These are phyloP conservation scores for Lithospermum erythrorhizon DNA, from an alignment of 257 asterid species.

Conservation along the genomic window DNA sequence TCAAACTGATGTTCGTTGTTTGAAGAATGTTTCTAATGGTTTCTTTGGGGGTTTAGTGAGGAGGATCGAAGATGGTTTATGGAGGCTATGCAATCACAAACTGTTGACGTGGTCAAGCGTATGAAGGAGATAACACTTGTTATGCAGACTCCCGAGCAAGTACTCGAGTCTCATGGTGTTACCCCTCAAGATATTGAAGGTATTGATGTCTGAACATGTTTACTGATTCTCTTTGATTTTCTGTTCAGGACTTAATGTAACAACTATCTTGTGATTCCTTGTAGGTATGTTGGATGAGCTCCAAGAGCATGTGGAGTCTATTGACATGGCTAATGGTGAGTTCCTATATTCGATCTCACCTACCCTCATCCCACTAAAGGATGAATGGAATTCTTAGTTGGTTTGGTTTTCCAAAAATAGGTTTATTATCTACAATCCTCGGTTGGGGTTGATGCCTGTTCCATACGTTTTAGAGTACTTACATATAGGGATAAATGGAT, in stretches of 20 bases:
- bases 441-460: too few relatives aligned
- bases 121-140: conserved; percentile 87
- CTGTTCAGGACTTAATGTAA: neutral
- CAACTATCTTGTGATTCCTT: conserved; percentile 4
- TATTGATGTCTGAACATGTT: conserved; percentile 5
- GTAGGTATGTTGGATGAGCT: conserved; percentile 86
- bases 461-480: too few relatives aligned
- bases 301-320: conserved; percentile 86
- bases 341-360: conserved; percentile 1
- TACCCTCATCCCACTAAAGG: neutral
- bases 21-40: neutral
- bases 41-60: conserved; percentile 39
- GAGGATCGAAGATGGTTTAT: conserved; percentile 83
- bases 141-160: conserved; percentile 77
- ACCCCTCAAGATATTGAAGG: conserved; percentile 79
- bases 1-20: neutral
- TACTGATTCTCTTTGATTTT: neutral
- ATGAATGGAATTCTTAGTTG: neutral
- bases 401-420: too few relatives aligned
- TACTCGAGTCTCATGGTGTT: conserved; percentile 74
- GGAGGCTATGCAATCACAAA: conserved; percentile 96
- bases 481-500: too few relatives aligned
- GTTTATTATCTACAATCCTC: too few relatives aligned
- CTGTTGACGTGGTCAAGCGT: conserved; percentile 67
- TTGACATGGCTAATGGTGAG: conserved; percentile 95